Evolutionary conservation across 2,329 filamentous ascomycete species (phyloP), one percentile per base, ranked within the genome.

Genomic region (Fusarium illudens): DNA sequence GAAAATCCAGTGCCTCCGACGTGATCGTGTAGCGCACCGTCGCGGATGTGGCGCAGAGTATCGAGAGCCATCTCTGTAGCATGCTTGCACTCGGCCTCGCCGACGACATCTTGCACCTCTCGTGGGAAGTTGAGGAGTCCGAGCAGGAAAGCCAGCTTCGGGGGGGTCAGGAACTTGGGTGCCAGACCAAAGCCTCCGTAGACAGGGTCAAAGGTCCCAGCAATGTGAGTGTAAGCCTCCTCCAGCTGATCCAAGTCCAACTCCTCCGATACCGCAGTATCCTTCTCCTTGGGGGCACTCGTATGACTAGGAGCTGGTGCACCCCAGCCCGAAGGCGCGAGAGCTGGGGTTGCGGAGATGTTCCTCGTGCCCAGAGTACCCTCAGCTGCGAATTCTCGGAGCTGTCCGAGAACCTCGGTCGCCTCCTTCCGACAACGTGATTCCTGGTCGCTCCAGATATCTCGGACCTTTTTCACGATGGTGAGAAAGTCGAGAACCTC

Each of bases 221-320:
- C 87, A 72, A 97, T 96, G 72, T 96, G 89, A 25, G 89, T 86
- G 70, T 92, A 95, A 0, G 94, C 94, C 75, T 97, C 94, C 75
- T 98, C 96, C 10, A 99, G 81, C 68, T 97, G 85, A 71, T 98
- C 96, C 58, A 99, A 82, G 71, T 98, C 96, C 37, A 98, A 80
- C 37, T 91, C 90, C 69, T 93, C 92, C 5, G 88, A 84, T 8
- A 80, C 80, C 1, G 71, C 55, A 9, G 67, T 60, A n/a, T 68
- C 69, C 34, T 71, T 75, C 4, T 69, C 68, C n/a, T 60, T 61
- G 10, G 68, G 50, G 12, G 61, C 46, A 13, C 68, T 64, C 17
- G 72, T 57, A 46, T 73, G 70, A 12, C 72, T 71, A 4, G 76
- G 72, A 22, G 77, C 73, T 2, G 73, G 74, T 30, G 75, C 75